phyloP scores from a whole-genome alignment of 768 basidiomycete genomes.

The Sutorius australiensis region DNA sequence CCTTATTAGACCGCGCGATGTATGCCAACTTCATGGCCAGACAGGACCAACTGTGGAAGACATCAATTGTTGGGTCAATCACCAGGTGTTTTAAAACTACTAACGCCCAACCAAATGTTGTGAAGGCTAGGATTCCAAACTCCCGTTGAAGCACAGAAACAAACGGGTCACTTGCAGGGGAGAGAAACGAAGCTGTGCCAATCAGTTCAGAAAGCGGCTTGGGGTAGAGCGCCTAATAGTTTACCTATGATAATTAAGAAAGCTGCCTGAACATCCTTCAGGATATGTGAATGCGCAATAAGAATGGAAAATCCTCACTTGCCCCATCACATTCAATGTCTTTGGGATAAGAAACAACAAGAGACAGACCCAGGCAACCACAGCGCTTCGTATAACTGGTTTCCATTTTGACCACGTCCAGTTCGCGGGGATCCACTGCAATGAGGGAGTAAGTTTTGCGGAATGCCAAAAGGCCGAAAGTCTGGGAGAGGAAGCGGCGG shows the following conservation, averaged over 20 bases:
- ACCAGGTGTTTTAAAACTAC: slow-evolving; percentile 20
- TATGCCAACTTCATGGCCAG: slow-evolving; percentile 62
- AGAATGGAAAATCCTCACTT: slow-evolving; percentile 34
- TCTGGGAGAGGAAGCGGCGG: neutral
- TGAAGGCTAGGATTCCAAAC: slow-evolving; percentile 48
- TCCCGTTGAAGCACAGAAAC: slow-evolving; percentile 67
- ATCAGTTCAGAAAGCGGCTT: neutral
- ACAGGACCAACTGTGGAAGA: slow-evolving; percentile 54
- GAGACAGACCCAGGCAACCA: slow-evolving; percentile 58
- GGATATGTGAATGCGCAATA: neutral
- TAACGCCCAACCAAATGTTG: slow-evolving; percentile 56
- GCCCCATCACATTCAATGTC: slow-evolving; percentile 50
- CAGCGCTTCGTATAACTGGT: slow-evolving; percentile 58
- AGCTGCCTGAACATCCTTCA: slow-evolving; percentile 42
- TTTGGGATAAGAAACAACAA: slow-evolving; percentile 56
- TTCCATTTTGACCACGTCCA: slow-evolving; percentile 57
- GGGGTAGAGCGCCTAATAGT: neutral
- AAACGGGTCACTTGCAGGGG: slow-evolving; percentile 67
- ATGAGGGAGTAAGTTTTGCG: slow-evolving; percentile 25
- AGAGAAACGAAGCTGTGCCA: slow-evolving; percentile 53
- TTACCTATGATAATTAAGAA: slow-evolving; percentile 64
- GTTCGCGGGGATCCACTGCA: slow-evolving; percentile 58
- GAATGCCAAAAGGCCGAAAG: neutral
- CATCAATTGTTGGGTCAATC: neutral
- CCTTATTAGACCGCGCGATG: slow-evolving; percentile 46